Percentiles rank a stretch among this genome's conserved stretches.
phyloP scores from a whole-genome alignment of 1,139 yeast species.

The Yamadazyma siamensis region DNA sequence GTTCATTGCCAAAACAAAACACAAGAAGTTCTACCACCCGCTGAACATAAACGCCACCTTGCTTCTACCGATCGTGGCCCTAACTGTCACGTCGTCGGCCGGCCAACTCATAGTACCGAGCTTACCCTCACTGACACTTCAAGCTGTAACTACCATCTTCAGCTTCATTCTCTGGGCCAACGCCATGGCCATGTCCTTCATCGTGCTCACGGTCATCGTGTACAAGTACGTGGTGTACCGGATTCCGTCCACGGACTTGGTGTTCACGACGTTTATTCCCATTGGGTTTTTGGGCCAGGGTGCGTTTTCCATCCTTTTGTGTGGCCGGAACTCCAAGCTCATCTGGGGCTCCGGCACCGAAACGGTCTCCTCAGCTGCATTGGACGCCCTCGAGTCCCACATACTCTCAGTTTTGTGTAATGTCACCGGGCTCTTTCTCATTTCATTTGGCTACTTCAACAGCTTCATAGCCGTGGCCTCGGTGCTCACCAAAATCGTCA shows the following conservation, averaged over 20 bases:
- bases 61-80: conserved; percentile 69
- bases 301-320: conserved; percentile 58
- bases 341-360: conserved; percentile 10
- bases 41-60: conserved; percentile 40
- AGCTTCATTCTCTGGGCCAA: conserved; percentile 63
- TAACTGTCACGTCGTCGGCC: conserved; percentile 69
- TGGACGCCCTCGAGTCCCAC: conserved; percentile 11
- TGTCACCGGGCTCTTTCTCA: conserved; percentile 44
- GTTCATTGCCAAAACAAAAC: conserved; percentile 29
- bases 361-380: background rate
- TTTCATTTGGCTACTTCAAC: conserved; percentile 63
- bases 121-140: conserved; percentile 38
- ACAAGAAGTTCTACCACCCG: conserved; percentile 18
- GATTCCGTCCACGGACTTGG: conserved; percentile 45
- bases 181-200: conserved; percentile 60
- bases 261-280: conserved; percentile 28
- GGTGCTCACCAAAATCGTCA: conserved; percentile 35
- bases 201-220: conserved; percentile 54
- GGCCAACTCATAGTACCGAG: conserved; percentile 52
- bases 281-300: conserved; percentile 70
- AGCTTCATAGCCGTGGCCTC: conserved; percentile 52
- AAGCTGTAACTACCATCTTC: conserved; percentile 51
- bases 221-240: conserved; percentile 57
- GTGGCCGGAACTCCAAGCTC: conserved; percentile 42
- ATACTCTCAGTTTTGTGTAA: conserved; percentile 16